These are phyloP conservation scores for Metahyphopichia silvanorum DNA, from an alignment of 805 yeast genomes.

Conservation along the genomic window DNA sequence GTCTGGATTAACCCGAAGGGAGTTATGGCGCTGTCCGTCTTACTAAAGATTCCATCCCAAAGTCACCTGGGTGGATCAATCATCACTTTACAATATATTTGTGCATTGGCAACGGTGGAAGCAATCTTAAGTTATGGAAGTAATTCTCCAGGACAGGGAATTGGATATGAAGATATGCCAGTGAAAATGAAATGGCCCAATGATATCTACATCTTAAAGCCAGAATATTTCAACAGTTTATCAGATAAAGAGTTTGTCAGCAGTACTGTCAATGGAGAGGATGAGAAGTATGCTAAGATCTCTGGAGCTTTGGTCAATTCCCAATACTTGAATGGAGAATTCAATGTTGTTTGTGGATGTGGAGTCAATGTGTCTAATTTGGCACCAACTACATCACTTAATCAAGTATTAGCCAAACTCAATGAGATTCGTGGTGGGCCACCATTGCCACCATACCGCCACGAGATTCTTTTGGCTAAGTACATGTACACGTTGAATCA, in stretches of 20 bases:
- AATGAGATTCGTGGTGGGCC: conserved; percentile 53
- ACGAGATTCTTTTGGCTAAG: conserved; percentile 61
- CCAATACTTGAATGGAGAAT: conserved; percentile 56
- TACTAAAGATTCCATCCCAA: conserved; percentile 55
- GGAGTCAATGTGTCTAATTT: conserved; percentile 81
- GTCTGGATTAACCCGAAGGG: conserved; percentile 96
- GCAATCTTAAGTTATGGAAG: conserved; percentile 62
- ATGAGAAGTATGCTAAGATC: conserved; percentile 69
- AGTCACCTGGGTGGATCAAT: conserved; percentile 47
- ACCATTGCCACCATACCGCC: conserved; percentile 43
- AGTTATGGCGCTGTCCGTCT: conserved; percentile 76
- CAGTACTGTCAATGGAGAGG: conserved; percentile 46
- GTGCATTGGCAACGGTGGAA: conserved; percentile 78
- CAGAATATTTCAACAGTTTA: conserved; percentile 44
- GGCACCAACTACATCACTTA: conserved; percentile 92
- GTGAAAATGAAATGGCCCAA: conserved; percentile 94
- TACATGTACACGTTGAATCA: conserved; percentile 62
- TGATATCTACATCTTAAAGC: conserved; percentile 76
- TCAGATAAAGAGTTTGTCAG: conserved; percentile 31
- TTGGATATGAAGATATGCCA: conserved; percentile 73
- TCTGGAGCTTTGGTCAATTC: conserved; percentile 86
- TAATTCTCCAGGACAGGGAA: conserved; percentile 29
- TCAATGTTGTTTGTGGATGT: conserved; percentile 74
- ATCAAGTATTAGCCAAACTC: conserved; percentile 59
- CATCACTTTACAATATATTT: conserved; percentile 83